Evolutionary conservation across 2,329 filamentous ascomycete species (phyloP), one percentile per base, ranked within the genome.

Genomic region (Penicillium fuscoglaucum): DNA sequence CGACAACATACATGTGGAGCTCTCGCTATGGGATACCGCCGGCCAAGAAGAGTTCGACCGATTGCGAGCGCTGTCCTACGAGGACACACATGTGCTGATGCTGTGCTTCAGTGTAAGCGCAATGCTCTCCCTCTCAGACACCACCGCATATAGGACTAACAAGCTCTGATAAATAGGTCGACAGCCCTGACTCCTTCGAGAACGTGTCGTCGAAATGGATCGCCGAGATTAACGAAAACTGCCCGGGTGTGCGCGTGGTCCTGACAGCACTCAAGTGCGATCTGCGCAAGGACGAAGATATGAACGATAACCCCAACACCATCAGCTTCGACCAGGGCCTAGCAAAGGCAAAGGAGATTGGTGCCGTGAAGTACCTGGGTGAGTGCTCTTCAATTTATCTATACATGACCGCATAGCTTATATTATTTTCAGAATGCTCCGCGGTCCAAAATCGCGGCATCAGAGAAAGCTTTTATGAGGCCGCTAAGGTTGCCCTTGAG

Each of bases 171-270:
- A 41, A 49, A 40, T 61, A 85, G 83, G 83, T 98, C 74, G 95
- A 99, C 78, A 96, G 91, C 74, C 91, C 90, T 67, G 93, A 97
- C 76, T 97, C 93, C 3, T 86, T 99, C 61, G 95, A 99, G 77
- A 99, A 99, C 84, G 92, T 99, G 61, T 92, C 96, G 76, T 93
- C 91, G 68, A 99, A 99, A 80, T 99, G 95, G 95, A 91, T 97
- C 6, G 90, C 91, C 62, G 95, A 99, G 78, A 99, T 99, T 66
- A 90, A 93, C 62, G 95, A 99, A 79, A 97, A 99, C 79, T 98
- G 95, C 78, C 91, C 92, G 1, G 91, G 90, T 58, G 95, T 97
- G 63, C 96, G 96, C 77, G 86, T 99, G 46, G 95, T 99, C 19
- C 84, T 99, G 8, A 93, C 97, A 5, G 95, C 95, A 26, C 84